Evolutionary conservation across 169 alveolate genomes (phyloP), one percentile per base, ranked within the genome.

Genomic region (Cryptosporidium tyzzeri): DNA sequence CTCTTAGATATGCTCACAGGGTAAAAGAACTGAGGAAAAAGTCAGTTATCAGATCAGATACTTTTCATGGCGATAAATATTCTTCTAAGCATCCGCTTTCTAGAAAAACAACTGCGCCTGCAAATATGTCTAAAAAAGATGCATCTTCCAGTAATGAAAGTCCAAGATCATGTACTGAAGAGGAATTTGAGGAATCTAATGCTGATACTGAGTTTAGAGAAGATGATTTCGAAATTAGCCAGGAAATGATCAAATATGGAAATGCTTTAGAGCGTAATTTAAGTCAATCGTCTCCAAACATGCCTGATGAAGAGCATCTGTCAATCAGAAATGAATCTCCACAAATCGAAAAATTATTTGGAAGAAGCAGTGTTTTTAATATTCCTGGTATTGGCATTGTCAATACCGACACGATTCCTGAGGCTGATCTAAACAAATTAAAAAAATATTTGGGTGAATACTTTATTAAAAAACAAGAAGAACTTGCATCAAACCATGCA

Each of bases 1-100:
- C 99, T 10, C 94, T 99, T 37, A 92, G 99, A 84, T 97, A 97
- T 85, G 99, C 99, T 14, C 98, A 98, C 71, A 92, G 99, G 85
- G 99, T 98, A 0, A 97, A 98, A 93, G 98, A 96, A 75, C 95
- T 97, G 45, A 97, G 95, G 87, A 94, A 94, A 69, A 92, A 93
- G 61, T 91, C 93, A 48, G 69, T 51, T 35, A n/a, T 51, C 3
- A 92, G 75, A 80, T 69, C 59, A 8, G 92, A 85, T 55, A 91
- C 84, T 6, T 89, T 80, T 59, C 48, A 71, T 35, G 53, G 85
- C 39, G 92, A 89, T 39, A 73, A 73, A 44, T 41, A 70, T 23
- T 31, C 21, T n/a, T 55, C 86, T 12, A 73, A 55, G 58, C 14
- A 26, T 29, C 70, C 50, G 18, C 55, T 55, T 2, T 10, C 41